A percentile compares a stretch with the other conserved stretches of the same genome.
phyloP scores from a whole-genome alignment of 108 stramenopile genomes.

The Nitzschia sp. region DNA sequence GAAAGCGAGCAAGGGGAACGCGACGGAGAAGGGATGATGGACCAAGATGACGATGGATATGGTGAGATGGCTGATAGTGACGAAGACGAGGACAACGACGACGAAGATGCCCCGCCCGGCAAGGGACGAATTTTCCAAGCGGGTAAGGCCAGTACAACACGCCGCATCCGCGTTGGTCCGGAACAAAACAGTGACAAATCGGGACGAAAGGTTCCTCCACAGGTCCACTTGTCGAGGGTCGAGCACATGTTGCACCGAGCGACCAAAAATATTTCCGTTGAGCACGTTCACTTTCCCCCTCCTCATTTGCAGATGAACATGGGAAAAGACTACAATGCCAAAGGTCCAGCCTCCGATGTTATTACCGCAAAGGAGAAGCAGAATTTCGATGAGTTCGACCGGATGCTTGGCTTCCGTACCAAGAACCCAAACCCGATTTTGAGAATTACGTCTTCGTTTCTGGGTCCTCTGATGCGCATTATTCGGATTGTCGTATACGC shows the following conservation, averaged over 20 bases:
- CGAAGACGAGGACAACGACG: slow-evolving; percentile 41
- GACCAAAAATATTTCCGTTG: slow-evolving; percentile 47
- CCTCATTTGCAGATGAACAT: slow-evolving; percentile 30
- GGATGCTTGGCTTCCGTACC: slow-evolving; percentile 46
- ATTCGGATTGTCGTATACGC: slow-evolving; percentile 43
- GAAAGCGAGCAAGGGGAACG: slow-evolving; percentile 37
- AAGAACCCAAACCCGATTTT: slow-evolving; percentile 50
- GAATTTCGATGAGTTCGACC: slow-evolving; percentile 55
- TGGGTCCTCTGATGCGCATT: slow-evolving; percentile 64
- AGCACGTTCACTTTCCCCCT: slow-evolving; percentile 47
- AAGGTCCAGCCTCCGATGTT: slow-evolving; percentile 39
- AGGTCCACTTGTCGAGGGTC: slow-evolving; percentile 38
- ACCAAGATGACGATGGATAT: slow-evolving; percentile 38
- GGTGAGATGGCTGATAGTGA: slow-evolving; percentile 42
- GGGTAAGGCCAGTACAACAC: slow-evolving; percentile 37
- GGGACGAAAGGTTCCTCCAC: slow-evolving; percentile 38
- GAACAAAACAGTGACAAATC: slow-evolving; percentile 49
- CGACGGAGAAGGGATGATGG: slow-evolving; percentile 43
- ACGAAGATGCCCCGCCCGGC: background rate
- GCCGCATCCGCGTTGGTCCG: slow-evolving; percentile 42
- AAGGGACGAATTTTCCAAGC: slow-evolving; percentile 21
- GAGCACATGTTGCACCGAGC: slow-evolving; percentile 46
- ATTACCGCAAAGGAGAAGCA: slow-evolving; percentile 37
- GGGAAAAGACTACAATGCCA: slow-evolving; percentile 34
- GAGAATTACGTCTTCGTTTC: slow-evolving; percentile 47